Base-by-base conservation (phyloP, 306 rosid genomes). In the Vigna reflexopilosa region DNA sequence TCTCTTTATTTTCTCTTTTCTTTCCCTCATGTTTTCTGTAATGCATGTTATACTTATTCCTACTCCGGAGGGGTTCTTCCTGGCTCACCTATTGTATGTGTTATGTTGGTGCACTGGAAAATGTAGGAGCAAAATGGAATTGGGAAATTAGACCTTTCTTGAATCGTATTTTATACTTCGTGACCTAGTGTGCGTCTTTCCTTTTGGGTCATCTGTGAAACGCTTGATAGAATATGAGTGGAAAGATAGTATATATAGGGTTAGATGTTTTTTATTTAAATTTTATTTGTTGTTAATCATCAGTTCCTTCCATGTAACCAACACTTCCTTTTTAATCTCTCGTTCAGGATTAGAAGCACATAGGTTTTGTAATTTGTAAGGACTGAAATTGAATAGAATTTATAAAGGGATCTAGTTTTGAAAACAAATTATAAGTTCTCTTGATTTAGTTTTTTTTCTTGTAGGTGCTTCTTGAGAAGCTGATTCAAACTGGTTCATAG, bases 181-280 rank as follows among this genome's bases (percentile, higher is more conserved):
- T 47, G 52, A 56, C 70, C 79, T 30, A 44, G 14, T 78, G n/a
- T 77, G 73, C 49, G 30, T 69, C 28, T 30, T 69, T 28, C 54
- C 6, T 28, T 55, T 22, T 56, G 26, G 77, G 5, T 72, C 66
- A 19, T 72, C 0, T 59, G 16, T 19, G 34, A 58, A 64, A 45
- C 28, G 55, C 55, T 15, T 5, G 6, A 7, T 15, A 40, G 3
- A 8, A 9, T 42, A 42, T 2, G 13, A 45, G 48, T 44, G 14
- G 16, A 45, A 12, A 45, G 5, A 4, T 45, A 45, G 50, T 45
- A 45, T 45, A 3, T 45, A 11, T 3, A 45, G 16, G 50, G 14
- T 45, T 12, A 45, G 0, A 11, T 12, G 12, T 12, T 3, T 45
- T 45, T 12, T 45, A 3, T 55, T 20, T 20, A 3, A 55, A 20